Evolutionary conservation across 2,329 filamentous ascomycete genomes (phyloP).

Genomic region (Xylariaceae sp.): DNA sequence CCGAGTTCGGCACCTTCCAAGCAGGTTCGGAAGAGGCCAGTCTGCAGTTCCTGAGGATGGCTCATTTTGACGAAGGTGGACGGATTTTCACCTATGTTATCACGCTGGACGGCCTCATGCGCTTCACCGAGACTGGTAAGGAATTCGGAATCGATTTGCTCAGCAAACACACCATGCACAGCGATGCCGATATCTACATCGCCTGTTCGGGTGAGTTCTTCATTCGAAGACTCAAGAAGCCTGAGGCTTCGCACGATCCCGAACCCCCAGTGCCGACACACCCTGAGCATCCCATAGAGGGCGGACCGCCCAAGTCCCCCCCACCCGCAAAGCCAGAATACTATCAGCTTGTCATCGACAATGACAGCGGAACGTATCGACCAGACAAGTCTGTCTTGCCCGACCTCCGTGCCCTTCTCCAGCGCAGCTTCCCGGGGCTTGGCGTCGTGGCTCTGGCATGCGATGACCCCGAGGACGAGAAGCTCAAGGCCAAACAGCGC

Average conservation of each 20-base stretch:
- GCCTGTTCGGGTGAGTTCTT: constrained; percentile 94
- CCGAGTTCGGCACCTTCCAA: constrained; percentile 62
- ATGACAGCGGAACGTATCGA: constrained; percentile 88
- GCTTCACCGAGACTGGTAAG: constrained; percentile 92
- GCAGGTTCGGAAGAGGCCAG: constrained; percentile 64
- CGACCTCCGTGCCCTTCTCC: constrained; percentile 61
- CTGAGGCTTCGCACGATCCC: constrained; percentile 34
- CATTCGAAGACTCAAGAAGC: constrained; percentile 57
- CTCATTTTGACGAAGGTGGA: constrained; percentile 77
- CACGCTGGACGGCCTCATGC: constrained; percentile 75
- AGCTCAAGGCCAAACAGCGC: constrained; percentile 70
- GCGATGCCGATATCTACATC: constrained; percentile 83
- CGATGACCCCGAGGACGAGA: constrained; percentile 64
- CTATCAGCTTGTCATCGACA: constrained; percentile 90
- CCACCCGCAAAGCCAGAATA: constrained; percentile 41
- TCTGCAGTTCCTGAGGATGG: constrained; percentile 75
- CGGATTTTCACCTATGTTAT: constrained; percentile 89
- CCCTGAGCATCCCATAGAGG: constrained; percentile 36
- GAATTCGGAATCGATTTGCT: constrained; percentile 91
- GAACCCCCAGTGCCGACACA: constrained; percentile 42
- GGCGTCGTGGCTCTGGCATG: constrained; percentile 69
- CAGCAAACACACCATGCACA: constrained; percentile 96
- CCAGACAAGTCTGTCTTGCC: constrained; percentile 74
- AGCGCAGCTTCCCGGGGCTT: constrained; percentile 68
- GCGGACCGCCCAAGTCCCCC: constrained; percentile 35